Evolutionary conservation across 192 early-diverging fungal genomes (phyloP).

Genomic region (Dissophora globulifera): DNA sequence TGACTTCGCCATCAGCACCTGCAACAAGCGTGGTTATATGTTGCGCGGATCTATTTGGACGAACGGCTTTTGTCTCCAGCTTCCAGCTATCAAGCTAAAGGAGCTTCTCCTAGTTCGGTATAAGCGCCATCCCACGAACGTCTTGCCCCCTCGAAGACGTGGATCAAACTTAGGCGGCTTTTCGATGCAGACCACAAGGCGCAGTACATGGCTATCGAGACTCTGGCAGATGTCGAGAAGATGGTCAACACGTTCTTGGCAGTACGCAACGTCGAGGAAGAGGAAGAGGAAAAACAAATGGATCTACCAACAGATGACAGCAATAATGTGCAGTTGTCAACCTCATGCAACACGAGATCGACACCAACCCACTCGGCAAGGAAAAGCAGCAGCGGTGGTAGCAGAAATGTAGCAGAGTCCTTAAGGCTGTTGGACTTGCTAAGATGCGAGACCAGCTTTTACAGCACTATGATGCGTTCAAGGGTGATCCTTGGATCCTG

Average conservation of each 20-base stretch:
- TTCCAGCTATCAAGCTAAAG: too few relatives aligned
- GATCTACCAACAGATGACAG: background rate
- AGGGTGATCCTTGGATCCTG: too few relatives aligned
- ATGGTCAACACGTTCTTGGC: constrained; percentile 8
- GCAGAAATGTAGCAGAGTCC: background rate
- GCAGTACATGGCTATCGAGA: background rate
- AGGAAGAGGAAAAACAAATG: background rate
- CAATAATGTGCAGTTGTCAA: background rate
- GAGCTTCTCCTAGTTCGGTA: too few relatives aligned
- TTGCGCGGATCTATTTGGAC: too few relatives aligned
- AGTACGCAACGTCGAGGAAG: background rate
- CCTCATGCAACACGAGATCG: constrained; percentile 4
- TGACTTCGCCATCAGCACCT: too few relatives aligned
- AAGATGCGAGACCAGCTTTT: too few relatives aligned
- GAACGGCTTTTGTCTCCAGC: too few relatives aligned
- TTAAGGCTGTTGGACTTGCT: too few relatives aligned
- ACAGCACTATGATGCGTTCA: too few relatives aligned
- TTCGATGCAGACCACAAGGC: constrained; percentile 1
- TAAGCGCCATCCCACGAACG: too few relatives aligned
- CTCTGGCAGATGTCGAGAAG: background rate
- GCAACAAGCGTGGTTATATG: too few relatives aligned
- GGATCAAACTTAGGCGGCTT: background rate
- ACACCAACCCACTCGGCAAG: constrained; percentile 1
- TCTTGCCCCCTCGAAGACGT: too few relatives aligned
- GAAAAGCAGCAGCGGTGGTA: background rate